These are phyloP conservation scores for Teratosphaeria viscida DNA, from an alignment of 2,329 filamentous ascomycete genomes.

Conservation along the genomic window DNA sequence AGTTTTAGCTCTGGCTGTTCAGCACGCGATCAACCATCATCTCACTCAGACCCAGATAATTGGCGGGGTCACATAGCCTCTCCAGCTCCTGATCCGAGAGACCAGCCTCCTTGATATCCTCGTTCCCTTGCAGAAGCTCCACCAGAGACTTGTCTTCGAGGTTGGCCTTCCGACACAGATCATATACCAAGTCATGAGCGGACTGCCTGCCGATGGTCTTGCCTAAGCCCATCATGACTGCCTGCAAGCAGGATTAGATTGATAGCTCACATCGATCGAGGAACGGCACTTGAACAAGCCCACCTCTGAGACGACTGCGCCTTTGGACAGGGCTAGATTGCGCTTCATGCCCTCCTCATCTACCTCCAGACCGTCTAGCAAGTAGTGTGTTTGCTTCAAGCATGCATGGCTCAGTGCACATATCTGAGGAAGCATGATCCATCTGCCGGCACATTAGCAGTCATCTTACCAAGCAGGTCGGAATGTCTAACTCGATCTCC, in stretches of 20 bases:
- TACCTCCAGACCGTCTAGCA: conserved; percentile 19
- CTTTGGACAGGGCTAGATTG: conserved; percentile 25
- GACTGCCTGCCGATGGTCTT: conserved; percentile 24
- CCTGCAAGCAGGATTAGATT: neutral
- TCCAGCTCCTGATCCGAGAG: conserved; percentile 6
- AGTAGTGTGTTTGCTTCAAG: conserved; percentile 17
- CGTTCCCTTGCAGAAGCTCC: conserved; percentile 8
- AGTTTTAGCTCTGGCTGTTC: neutral
- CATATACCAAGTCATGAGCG: conserved; percentile 28
- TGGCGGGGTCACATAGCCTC: conserved; percentile 17
- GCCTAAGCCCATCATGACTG: conserved; percentile 30
- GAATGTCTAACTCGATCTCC: conserved; percentile 17
- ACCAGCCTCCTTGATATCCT: conserved; percentile 9
- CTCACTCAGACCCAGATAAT: conserved; percentile 8
- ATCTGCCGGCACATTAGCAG: conserved; percentile 1
- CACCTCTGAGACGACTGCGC: conserved; percentile 27
- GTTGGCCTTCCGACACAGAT: conserved; percentile 19
- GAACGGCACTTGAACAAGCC: neutral
- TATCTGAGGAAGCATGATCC: conserved; percentile 22
- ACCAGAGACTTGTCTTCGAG: conserved; percentile 13
- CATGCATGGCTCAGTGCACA: conserved; percentile 17
- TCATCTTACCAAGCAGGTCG: neutral
- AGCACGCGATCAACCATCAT: conserved; percentile 16
- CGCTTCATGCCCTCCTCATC: conserved; percentile 17
- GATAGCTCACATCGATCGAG: neutral